A percentile compares a stretch with the other conserved stretches of the same genome.
phyloP scores from a whole-genome alignment of 129 eudicot genomes.

The Pittosporum tobira region DNA sequence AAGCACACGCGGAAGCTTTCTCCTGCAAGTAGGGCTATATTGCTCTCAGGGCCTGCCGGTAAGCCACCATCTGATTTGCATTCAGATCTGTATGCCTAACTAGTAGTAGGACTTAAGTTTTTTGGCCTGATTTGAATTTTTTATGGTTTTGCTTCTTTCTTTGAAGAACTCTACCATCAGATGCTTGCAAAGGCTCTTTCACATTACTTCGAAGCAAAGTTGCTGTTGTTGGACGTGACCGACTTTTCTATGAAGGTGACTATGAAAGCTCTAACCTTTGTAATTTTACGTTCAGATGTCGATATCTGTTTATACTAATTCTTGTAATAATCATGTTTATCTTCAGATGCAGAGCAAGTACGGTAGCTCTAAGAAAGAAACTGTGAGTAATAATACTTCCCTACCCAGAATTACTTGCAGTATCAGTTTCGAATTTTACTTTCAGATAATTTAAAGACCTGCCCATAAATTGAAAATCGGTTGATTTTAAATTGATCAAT shows the following conservation, averaged over 20 bases:
- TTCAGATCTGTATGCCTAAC: conserved; percentile 1
- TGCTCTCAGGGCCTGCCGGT: conserved; percentile 93
- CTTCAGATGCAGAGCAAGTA: conserved; percentile 90
- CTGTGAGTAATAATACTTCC: conserved; percentile 46
- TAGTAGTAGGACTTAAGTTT: no score
- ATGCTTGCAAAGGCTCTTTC: conserved; percentile 77
- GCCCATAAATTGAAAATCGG: not conserved
- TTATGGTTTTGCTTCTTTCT: conserved; percentile 1
- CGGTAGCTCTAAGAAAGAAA: conserved; percentile 52
- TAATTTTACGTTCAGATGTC: not conserved
- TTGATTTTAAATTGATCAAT: not conserved
- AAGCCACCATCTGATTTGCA: conserved; percentile 18
- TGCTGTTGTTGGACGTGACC: conserved; percentile 57
- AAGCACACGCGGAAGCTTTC: conserved; percentile 76
- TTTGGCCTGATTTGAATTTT: conserved; percentile 10
- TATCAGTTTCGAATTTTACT: not conserved
- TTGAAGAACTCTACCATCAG: conserved; percentile 69
- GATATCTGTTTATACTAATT: conserved; percentile 17
- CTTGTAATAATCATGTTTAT: conserved; percentile 11
- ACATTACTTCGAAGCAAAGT: conserved; percentile 69
- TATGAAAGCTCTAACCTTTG: not conserved
- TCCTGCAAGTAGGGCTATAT: conserved; percentile 87
- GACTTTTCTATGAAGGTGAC: conserved; percentile 78
- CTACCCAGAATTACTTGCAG: not conserved
- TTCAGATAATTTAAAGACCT: not conserved